Evolutionary conservation across 495 filamentous ascomycete genomes (phyloP).

Genomic region (Penicillium manginii): DNA sequence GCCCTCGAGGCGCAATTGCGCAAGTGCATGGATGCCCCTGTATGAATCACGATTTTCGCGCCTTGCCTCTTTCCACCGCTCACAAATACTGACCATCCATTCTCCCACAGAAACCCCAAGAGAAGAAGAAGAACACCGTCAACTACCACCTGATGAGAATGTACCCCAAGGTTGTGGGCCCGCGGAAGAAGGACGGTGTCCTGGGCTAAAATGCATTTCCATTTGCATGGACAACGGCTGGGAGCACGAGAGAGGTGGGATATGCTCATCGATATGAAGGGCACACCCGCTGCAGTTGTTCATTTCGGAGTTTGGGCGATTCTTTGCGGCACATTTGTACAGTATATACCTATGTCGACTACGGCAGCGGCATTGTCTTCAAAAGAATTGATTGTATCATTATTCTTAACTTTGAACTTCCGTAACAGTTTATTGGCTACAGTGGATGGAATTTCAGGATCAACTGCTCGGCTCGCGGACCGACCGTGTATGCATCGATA

Average conservation of each 20-base stretch:
- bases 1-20: constrained; percentile 79
- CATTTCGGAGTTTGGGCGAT: constrained; percentile 30
- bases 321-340: constrained; percentile 26
- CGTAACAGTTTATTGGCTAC: constrained; percentile 1
- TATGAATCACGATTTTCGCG: constrained; percentile 31
- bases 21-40: constrained; percentile 90
- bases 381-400: constrained; percentile 29
- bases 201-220: constrained; percentile 35
- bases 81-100: constrained; percentile 18
- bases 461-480: constrained; percentile 53
- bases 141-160: constrained; percentile 93
- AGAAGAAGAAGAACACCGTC: constrained; percentile 79
- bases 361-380: constrained; percentile 17
- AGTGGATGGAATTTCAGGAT: constrained; percentile 45
- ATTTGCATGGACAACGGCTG: constrained; percentile 4
- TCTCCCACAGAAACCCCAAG: constrained; percentile 59
- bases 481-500: constrained; percentile 67
- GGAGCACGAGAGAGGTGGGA: neutral
- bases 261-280: neutral
- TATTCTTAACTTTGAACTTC: constrained; percentile 8
- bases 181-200: constrained; percentile 68
- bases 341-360: constrained; percentile 30
- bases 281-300: constrained; percentile 15
- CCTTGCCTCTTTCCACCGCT: neutral
- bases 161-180: constrained; percentile 75